These are phyloP conservation scores for Candida glaebosa DNA, from an alignment of 805 yeast genomes.

Conservation along the genomic window DNA sequence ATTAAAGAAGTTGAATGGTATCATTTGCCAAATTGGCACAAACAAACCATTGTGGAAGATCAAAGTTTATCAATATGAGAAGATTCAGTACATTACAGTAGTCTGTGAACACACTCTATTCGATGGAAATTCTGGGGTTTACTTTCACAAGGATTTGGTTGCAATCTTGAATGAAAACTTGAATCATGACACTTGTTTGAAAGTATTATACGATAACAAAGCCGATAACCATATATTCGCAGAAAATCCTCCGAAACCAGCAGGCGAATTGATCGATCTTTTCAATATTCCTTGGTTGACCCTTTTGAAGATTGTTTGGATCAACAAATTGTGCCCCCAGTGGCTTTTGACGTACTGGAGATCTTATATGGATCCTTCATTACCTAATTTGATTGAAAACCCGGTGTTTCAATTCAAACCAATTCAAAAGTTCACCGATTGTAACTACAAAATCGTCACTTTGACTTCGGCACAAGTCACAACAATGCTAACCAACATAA, in stretches of 20 bases:
- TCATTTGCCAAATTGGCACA: slow-evolving; percentile 7
- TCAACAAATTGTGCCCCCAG: slow-evolving; percentile 2
- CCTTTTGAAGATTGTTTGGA: background rate
- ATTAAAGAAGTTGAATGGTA: slow-evolving; percentile 12
- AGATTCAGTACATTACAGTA: slow-evolving; percentile 18
- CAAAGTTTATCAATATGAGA: slow-evolving; percentile 11
- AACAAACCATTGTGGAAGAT: slow-evolving; percentile 21
- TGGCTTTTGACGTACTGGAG: slow-evolving; percentile 1
- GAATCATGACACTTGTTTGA: background rate
- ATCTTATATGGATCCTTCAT: slow-evolving; percentile 1
- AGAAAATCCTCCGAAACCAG: background rate
- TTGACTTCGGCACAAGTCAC: slow-evolving; percentile 10
- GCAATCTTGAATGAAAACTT: background rate
- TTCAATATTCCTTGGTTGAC: background rate
- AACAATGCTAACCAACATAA: slow-evolving; percentile 10
- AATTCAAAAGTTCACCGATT: slow-evolving; percentile 5
- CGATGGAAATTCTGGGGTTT: slow-evolving; percentile 31
- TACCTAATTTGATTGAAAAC: slow-evolving; percentile 8
- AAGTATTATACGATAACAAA: slow-evolving; percentile 1
- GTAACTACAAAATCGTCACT: slow-evolving; percentile 11
- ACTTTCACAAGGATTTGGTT: slow-evolving; percentile 24
- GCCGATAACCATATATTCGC: background rate
- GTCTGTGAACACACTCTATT: slow-evolving; percentile 25
- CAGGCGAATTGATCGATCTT: background rate
- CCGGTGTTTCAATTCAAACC: slow-evolving; percentile 10